Evolutionary conservation across 2,329 filamentous ascomycete genomes (phyloP), one percentile per base, ranked within the genome.

Genomic region (Fragosphaeria purpurea): DNA sequence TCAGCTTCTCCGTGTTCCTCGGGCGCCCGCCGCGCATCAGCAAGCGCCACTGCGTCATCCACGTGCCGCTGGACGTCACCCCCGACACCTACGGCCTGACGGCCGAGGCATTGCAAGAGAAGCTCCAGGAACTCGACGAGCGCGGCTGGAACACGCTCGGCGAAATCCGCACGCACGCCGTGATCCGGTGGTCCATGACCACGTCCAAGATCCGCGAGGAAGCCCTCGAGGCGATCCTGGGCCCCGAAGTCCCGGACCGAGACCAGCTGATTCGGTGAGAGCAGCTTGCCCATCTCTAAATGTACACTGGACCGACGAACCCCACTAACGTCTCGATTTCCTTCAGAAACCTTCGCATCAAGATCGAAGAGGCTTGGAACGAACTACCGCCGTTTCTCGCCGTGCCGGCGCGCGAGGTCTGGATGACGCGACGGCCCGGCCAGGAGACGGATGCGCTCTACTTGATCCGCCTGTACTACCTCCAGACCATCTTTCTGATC

Each of bases 21-120:
- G 79, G 79, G 0, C 65, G 77, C 1, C 79, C 79, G 0, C 79
- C 78, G 0, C 60, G 73, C 2, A 59, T 79, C 5, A 69, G 70
- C 9, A 69, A 75, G 34, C 70, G 75, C 2, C 82, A 80, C 57
- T 75, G 71, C 44, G 70, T 70, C 6, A 70, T 77, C 1, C 74
- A 77, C 12, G 59, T 73, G 2, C 77, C 79, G 0, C 63, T 82
- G 0, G 79, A 82, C 56, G 59, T 83, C 0, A 66, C 63, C 4
- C 47, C 47, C 4, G 41, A 48, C 1, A 30, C 41, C 7, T 48
- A 48, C 12, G 30, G 12, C 1, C 8, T 48, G 7, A 4, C 39
- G 4, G 22, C 7, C 5, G 76, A 80, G 43, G 62, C 70, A 1
- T 54, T 75, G 1, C 57, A 46, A 6, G 12, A 22, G 7, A 32